Percentiles rank a stretch among this genome's conserved stretches.
phyloP scores from a whole-genome alignment of 2,329 filamentous ascomycete species.

The Neobulgaria alba region DNA sequence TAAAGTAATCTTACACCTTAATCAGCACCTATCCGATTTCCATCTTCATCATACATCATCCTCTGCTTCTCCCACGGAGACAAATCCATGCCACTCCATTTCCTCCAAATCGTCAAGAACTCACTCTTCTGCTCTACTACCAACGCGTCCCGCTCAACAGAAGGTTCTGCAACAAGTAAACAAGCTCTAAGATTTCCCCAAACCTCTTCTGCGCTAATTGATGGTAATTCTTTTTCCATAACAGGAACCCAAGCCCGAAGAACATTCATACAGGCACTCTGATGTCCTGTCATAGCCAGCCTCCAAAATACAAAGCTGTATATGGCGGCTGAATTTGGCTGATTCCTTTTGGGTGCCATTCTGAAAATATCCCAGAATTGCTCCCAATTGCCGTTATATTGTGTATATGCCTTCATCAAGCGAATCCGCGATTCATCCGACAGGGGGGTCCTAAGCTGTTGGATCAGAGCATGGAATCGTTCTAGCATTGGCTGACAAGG shows the following conservation, averaged over 20 bases:
- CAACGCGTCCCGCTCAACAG: background rate
- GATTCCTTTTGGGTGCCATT: conserved; percentile 41
- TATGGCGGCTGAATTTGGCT: conserved; percentile 40
- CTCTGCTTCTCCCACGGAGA: too few relatives aligned
- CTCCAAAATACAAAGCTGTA: conserved; percentile 46
- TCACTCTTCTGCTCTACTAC: background rate
- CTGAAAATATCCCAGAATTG: conserved; percentile 55
- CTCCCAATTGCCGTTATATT: conserved; percentile 38
- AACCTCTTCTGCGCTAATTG: conserved; percentile 35
- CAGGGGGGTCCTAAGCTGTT: conserved; percentile 36
- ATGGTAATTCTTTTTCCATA: conserved; percentile 47
- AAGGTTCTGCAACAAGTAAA: conserved; percentile 27
- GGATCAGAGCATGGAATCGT: conserved; percentile 36
- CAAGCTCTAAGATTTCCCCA: conserved; percentile 45
- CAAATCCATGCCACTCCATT: too few relatives aligned
- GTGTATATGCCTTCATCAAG: conserved; percentile 40
- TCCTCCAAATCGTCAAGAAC: too few relatives aligned
- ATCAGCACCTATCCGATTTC: background rate
- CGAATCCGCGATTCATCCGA: conserved; percentile 31
- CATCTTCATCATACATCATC: background rate
- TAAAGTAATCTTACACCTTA: background rate
- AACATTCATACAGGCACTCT: conserved; percentile 37
- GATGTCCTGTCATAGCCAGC: conserved; percentile 38
- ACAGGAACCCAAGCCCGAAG: conserved; percentile 48
- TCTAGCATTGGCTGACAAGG: conserved; percentile 14